Evolutionary conservation across 805 yeast genomes (phyloP).

Genomic region (Schwanniomyces polymorphus): DNA sequence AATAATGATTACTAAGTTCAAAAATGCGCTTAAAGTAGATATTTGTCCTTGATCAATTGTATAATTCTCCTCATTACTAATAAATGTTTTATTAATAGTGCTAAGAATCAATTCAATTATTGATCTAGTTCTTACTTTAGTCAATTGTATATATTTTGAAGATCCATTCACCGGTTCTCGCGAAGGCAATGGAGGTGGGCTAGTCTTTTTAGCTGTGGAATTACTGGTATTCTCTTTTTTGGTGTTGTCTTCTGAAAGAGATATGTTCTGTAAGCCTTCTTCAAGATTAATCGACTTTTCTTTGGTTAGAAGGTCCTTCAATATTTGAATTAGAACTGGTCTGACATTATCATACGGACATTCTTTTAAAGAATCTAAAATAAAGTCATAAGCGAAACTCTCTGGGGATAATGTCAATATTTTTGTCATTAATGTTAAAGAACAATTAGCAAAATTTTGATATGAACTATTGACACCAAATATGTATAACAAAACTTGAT

Average conservation of each 20-base stretch:
- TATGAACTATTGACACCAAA: conserved; percentile 16
- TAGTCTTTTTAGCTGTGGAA: neutral
- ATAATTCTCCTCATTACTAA: conserved; percentile 12
- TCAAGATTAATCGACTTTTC: conserved; percentile 11
- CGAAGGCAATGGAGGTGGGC: conserved; percentile 40
- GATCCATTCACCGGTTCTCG: conserved; percentile 5
- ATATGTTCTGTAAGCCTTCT: conserved; percentile 9
- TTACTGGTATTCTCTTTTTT: neutral
- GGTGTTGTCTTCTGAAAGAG: conserved; percentile 3
- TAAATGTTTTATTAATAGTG: conserved; percentile 37
- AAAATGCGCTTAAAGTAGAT: conserved; percentile 51
- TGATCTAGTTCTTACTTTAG: conserved; percentile 38
- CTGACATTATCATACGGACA: conserved; percentile 68
- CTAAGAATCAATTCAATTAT: conserved; percentile 43
- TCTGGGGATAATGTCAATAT: conserved; percentile 61
- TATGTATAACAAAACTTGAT: conserved; percentile 27
- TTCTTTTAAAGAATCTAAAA: conserved; percentile 59
- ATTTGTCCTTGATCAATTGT: conserved; percentile 26
- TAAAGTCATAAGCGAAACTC: conserved; percentile 54
- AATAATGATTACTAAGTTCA: conserved; percentile 50
- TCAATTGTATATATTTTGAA: conserved; percentile 20
- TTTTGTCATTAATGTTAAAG: conserved; percentile 63
- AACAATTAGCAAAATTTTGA: conserved; percentile 37
- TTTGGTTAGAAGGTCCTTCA: conserved; percentile 63
- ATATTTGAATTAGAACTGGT: conserved; percentile 60